Conservation (phyloP, 352 stramenopile genomes). For the Pythium brassicae region DNA sequence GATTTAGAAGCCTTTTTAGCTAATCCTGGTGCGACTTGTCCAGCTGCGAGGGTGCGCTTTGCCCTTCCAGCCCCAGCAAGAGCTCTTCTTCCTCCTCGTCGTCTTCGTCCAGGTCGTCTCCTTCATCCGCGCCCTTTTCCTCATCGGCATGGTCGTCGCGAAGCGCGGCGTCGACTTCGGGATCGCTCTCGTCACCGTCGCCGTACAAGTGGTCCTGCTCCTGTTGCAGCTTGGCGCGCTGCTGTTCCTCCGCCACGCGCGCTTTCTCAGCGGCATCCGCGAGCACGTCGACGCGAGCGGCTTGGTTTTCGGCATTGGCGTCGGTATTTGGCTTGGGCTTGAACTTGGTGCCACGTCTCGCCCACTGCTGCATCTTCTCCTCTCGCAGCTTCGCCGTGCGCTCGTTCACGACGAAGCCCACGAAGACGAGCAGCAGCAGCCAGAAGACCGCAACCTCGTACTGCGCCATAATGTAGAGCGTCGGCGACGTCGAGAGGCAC, state of each 20-base stretch:
- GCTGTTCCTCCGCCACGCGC: conserved; percentile 32
- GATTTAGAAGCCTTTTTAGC: background rate
- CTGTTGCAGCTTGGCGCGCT: conserved; percentile 28
- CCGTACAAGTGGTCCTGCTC: conserved; percentile 42
- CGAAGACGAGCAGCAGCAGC: conserved; percentile 40
- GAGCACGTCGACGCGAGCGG: conserved; percentile 25
- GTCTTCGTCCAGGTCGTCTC: conserved; percentile 11
- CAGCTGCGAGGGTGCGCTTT: background rate
- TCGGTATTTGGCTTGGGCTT: conserved; percentile 21
- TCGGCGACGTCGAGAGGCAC: conserved; percentile 59
- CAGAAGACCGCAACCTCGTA: conserved; percentile 71
- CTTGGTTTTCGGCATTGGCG: conserved; percentile 21
- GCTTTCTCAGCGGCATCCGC: conserved; percentile 31
- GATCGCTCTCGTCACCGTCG: conserved; percentile 21
- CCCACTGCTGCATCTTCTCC: conserved; percentile 32
- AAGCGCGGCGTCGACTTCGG: conserved; percentile 7
- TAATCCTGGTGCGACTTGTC: conserved; percentile 8
- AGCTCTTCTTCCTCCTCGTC: conserved; percentile 18
- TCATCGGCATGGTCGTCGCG: conserved; percentile 14
- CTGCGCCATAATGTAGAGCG: conserved; percentile 64
- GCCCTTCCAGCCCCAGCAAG: conserved; percentile 1
- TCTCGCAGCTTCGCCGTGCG: conserved; percentile 32
- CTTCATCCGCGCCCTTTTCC: conserved; percentile 19
- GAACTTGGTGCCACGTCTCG: conserved; percentile 19
- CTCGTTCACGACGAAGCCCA: conserved; percentile 51